Conservation (phyloP, 257 asterid genomes). For the Primulina huaijiensis region DNA sequence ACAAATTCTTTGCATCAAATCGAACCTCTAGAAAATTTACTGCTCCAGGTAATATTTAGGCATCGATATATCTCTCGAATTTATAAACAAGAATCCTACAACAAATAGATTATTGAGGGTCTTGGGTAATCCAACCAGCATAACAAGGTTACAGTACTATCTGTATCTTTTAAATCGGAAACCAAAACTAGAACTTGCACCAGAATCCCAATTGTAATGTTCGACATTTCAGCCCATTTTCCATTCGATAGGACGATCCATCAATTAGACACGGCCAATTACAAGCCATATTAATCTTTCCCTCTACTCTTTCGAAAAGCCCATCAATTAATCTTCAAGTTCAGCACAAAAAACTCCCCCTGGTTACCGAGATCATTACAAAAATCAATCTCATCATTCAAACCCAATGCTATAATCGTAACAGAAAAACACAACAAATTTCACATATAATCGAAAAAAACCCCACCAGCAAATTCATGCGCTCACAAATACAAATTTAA, state of each 20-base stretch:
- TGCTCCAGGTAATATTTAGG: background rate
- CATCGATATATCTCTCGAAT: background rate
- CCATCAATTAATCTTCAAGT: background rate
- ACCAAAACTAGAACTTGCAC: background rate
- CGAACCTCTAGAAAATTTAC: background rate
- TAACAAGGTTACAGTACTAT: background rate
- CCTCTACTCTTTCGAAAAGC: background rate
- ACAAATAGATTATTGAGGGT: background rate
- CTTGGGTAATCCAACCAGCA: background rate
- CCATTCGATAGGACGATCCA: background rate
- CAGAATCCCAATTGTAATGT: background rate
- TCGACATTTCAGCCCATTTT: background rate
- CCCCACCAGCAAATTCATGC: background rate
- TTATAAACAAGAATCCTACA: background rate
- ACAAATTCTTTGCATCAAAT: background rate
- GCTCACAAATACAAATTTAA: background rate
- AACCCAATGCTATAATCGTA: background rate
- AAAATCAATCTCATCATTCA: background rate
- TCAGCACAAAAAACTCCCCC: background rate
- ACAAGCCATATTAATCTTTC: background rate
- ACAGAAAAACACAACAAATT: background rate
- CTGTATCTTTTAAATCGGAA: background rate
- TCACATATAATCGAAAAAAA: background rate
- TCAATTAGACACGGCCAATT: background rate
- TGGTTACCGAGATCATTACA: background rate